Evolutionary conservation across 2,329 filamentous ascomycete species (phyloP), one percentile per base, ranked within the genome.

Genomic region (Diaporthe ilicicola): DNA sequence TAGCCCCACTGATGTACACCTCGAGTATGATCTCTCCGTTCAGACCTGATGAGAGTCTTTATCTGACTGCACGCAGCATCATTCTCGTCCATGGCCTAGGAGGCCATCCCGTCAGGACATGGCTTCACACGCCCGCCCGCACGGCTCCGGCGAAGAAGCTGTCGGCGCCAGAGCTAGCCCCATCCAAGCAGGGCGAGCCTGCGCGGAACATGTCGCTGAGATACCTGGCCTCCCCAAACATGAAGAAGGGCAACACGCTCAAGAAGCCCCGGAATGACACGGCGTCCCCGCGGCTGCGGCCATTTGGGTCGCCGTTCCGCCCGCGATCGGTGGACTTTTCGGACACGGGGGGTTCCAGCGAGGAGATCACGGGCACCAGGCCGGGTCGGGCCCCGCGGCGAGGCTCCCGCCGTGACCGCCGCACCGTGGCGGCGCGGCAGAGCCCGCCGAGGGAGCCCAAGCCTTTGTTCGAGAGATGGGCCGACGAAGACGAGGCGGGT

Each of bases 81-180:
- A 72, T 81, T 24, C 73, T 81, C 62, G 74, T 81, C 32, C 76
- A 78, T 13, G 78, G 79, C 29, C 71, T 78, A 15, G 79, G 79
- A 0, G 77, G 78, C 19, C 79, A 81, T 50, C 78, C 79, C 0
- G 75, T 80, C 2, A 74, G 73, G 29, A 78, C 78, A 24, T 80
- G 78, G 78, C 77, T 71, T 5, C 48, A 70, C 48, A 70, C 69
- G 3, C 56, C 62, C 15, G 50, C 68, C 17, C 37, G n/a, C 24
- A 54, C 39, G 10, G 32, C 10, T n/a, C 53, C 65, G 4, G 8
- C 29, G 29, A 64, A 50, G 7, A 15, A 64, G n/a, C n/a, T 15
- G 3, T 34, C 44, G 12, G 24, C 59, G 2, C 12, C 59, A 64
- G 12, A 64, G n/a, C 13, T 42, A 42, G 44, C 29, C 7, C 13